Conservation (phyloP, 305 asterid genomes). For the Fraxinus platypoda region DNA sequence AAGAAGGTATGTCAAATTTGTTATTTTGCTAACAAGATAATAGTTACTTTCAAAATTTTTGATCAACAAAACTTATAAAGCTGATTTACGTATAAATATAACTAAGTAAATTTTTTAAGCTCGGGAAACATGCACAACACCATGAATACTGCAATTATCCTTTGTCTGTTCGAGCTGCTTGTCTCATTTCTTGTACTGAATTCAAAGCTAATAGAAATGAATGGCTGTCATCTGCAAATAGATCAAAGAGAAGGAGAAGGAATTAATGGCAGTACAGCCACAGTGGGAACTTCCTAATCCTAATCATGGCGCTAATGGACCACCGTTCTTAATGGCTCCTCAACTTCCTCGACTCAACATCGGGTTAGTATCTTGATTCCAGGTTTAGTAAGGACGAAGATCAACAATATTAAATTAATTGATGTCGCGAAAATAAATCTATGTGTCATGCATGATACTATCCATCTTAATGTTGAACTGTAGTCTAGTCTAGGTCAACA, state of each 20-base stretch:
- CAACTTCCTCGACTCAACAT: conserved; percentile 52
- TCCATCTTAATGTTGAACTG: background rate
- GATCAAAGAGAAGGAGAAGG: conserved; percentile 73
- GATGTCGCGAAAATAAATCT: background rate
- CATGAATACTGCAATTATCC: background rate
- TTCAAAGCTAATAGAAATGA: background rate
- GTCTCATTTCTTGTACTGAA: background rate
- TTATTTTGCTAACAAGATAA: background rate
- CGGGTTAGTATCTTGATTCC: conserved; percentile 32
- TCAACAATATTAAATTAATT: no score
- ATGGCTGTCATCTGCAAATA: conserved; percentile 1
- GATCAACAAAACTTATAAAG: background rate
- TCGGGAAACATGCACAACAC: background rate
- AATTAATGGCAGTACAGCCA: conserved; percentile 38
- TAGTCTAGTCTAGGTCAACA: background rate
- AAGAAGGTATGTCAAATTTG: conserved; percentile 51
- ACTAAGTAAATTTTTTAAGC: background rate
- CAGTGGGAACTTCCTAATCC: conserved; percentile 52
- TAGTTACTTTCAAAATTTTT: background rate
- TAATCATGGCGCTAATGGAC: conserved; percentile 33
- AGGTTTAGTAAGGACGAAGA: background rate
- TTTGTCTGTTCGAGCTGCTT: background rate
- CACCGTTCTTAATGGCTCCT: conserved; percentile 42
- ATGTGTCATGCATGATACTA: background rate
- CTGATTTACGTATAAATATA: no score